Evolutionary conservation across 805 yeast species (phyloP), one percentile per base, ranked within the genome.

Genomic region (Gaillardinia entomophila): DNA sequence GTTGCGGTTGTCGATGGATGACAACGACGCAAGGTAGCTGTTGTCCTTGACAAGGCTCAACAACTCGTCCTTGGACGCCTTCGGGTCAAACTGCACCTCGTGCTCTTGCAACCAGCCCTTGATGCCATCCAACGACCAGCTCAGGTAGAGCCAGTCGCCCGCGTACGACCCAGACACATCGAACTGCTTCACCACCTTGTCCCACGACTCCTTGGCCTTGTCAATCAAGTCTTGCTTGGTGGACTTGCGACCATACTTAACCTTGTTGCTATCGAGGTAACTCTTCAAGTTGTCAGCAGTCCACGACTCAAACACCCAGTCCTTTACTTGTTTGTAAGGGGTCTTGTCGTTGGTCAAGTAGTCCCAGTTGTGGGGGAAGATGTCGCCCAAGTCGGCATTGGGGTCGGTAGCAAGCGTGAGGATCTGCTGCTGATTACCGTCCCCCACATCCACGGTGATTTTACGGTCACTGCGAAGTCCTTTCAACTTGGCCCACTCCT

Each of bases 301-400:
- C 77, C 77, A 71, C 12, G 75, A 61, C 15, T 58, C 59, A 37
- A 74, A 73, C n/a, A 72, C 37, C 79, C 79, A 74, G 16, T 61
- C 62, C 23, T 45, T 42, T 18, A 49, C 32, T 11, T 31, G 26
- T n/a, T 29, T 27, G 27, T 33, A 32, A 19, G 30, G 19, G 5
- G 29, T 34, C 14, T 34, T 17, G 19, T 26, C 12, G 17, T 36
- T 18, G 34, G 34, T 17, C 26, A 45, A 38, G 33, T 35, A 46
- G 31, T 36, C 43, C 46, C 48, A 45, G 22, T 32, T 42, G 28
- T 32, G 41, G 40, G 39, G 55, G 20, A 45, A 33, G 25, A 36
- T 27, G 14, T 41, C 39, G 24, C 36, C 37, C 35, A 34, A 38
- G 35, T 22, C 35, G 24, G 32, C 38, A 27, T 27, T 37, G 10